Evolutionary conservation across 2,329 filamentous ascomycete genomes (phyloP), one percentile per base, ranked within the genome.

Genomic region (Chaetomiaceae sp.): DNA sequence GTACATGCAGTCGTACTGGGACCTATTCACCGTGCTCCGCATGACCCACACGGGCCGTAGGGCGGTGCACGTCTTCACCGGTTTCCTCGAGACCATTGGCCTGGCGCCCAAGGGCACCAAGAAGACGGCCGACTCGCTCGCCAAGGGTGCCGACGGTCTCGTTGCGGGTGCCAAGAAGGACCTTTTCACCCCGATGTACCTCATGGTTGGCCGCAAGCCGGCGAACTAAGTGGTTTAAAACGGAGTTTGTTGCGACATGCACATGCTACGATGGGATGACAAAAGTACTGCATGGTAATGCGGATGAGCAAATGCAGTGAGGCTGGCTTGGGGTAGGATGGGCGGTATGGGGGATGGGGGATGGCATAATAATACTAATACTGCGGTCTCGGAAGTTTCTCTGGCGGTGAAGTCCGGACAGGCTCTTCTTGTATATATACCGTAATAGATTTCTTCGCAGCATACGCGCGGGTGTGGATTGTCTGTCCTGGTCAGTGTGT

Each of bases 181-280:
- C 71, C 80, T 97, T n/a, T 97, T 97, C 74, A 97, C 92, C 1
- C 92, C 92, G 52, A 97, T 97, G 92, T 96, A 96, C 75, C 77
- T 97, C 67, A 96, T 96, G 89, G 82, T 96, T 55, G 92, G 84
- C 56, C 84, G 89, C 73, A 96, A 96, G 79, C 90, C 92, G 4
- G 63, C 64, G 47, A 67, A 73, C 61, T 73, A 66, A 42, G 36
- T 2, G 5, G 29, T 18, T 14, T 14, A 5, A 23, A 33, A 30
- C 9, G 32, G 38, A 20, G 29, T 33, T 52, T 51, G 25, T 33
- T 48, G n/a, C n/a, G n/a, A n/a, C n/a, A n/a, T n/a, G 29, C 38
- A 47, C 41, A 51, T 36, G 57, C 42, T 47, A 59, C 42, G 48
- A 52, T 47, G 54, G 47, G 53, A 58, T 57, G 57, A 56, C 32